Evolutionary conservation across 306 rosid genomes (phyloP).

Genomic region (Arachis hypogaea): DNA sequence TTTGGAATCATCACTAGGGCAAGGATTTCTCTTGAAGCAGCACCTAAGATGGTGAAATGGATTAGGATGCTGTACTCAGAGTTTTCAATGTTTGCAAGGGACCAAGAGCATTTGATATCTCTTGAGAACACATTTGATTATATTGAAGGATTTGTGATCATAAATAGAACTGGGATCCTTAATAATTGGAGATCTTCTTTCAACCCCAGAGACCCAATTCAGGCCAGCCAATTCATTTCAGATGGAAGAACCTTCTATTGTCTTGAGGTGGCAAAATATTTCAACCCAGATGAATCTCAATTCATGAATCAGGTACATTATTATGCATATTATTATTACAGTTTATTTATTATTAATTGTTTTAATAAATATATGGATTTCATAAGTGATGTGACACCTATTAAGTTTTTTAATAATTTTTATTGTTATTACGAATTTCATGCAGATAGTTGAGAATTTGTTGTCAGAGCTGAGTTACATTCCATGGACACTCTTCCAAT

Average conservation of each 20-base stretch:
- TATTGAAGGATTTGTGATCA: constrained; percentile 86
- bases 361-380: too few species aligned
- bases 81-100: constrained; percentile 66
- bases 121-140: constrained; percentile 73
- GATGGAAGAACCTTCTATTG: constrained; percentile 80
- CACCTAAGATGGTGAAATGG: constrained; percentile 93
- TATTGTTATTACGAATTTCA: constrained; percentile 11
- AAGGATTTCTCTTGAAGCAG: constrained; percentile 83
- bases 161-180: constrained; percentile 76
- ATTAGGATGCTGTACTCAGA: constrained; percentile 88
- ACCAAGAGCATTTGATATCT: constrained; percentile 86
- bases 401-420: too few species aligned
- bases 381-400: too few species aligned
- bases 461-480: constrained; percentile 66
- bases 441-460: constrained; percentile 72
- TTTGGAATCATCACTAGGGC: constrained; percentile 94
- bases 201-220: constrained; percentile 69
- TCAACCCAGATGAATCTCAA: constrained; percentile 65
- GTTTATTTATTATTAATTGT: too few species aligned
- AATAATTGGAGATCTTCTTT: constrained; percentile 92
- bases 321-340: not conserved
- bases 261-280: constrained; percentile 86
- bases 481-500: constrained; percentile 67
- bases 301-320: constrained; percentile 61
- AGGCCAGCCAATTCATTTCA: constrained; percentile 70